These are phyloP conservation scores for Dioszegia aurantiaca DNA, from an alignment of 768 basidiomycete genomes.

Conservation along the genomic window DNA sequence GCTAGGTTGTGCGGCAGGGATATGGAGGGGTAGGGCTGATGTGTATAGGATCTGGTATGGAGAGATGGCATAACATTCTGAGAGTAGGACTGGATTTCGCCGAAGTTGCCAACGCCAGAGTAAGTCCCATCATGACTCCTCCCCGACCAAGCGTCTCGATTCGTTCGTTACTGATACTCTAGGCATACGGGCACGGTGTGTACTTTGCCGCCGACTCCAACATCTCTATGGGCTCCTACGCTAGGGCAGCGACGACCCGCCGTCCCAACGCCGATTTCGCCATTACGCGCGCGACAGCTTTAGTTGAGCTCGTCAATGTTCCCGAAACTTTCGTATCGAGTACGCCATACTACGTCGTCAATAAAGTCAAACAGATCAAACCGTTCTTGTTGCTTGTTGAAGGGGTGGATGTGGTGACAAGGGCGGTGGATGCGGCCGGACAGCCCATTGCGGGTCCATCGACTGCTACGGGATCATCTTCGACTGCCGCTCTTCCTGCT, in stretches of 20 bases:
- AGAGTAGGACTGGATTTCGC: conserved; percentile 31
- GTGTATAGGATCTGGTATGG: conserved; percentile 21
- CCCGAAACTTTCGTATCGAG: conserved; percentile 25
- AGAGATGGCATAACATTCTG: conserved; percentile 40
- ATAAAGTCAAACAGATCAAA: conserved; percentile 39
- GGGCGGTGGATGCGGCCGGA: not conserved
- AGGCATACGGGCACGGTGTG: conserved; percentile 36
- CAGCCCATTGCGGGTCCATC: too few relatives aligned
- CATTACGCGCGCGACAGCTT: conserved; percentile 22
- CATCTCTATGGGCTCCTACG: conserved; percentile 22
- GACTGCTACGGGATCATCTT: too few relatives aligned
- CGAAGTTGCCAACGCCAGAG: conserved; percentile 28
- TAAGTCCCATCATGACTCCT: too few relatives aligned
- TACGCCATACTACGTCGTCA: conserved; percentile 34
- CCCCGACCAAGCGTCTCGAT: too few relatives aligned
- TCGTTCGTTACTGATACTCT: not conserved
- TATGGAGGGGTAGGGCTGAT: not conserved
- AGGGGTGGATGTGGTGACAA: conserved; percentile 9
- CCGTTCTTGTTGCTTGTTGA: conserved; percentile 36
- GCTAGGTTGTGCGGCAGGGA: not conserved
- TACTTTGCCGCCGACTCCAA: conserved; percentile 32
- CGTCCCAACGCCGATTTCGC: conserved; percentile 31
- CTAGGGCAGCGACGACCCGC: not conserved
- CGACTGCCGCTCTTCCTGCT: too few relatives aligned
- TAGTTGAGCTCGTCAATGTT: conserved; percentile 35